Evolutionary conservation across 1,284 basidiomycete species (phyloP), one percentile per base, ranked within the genome.

Genomic region (Ganoderma sinense): DNA sequence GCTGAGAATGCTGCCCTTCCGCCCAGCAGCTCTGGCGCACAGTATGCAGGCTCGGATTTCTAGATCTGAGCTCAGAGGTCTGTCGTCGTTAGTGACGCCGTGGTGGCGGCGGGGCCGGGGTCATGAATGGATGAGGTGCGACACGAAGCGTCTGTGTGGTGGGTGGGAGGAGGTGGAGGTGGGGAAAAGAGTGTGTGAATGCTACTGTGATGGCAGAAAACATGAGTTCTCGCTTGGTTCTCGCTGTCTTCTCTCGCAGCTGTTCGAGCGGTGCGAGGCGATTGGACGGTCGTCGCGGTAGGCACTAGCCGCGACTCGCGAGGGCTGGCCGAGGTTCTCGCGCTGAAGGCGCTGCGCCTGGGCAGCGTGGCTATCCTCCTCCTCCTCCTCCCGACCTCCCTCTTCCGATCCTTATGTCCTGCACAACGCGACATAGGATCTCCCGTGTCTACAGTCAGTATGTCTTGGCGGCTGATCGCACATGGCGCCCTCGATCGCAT

Each of bases 311-410:
- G 68, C 55, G 69, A 73, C 48, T 26, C 23, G 72, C 72, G 69
- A 73, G 64, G 69, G 67, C 65, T 43, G 43, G 68, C 72, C 72
- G 72, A 71, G 68, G 55, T 73, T 73, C 72, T 65, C 72, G 72
- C 72, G 72, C 72, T 31, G 65, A 71, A 71, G 43, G 64, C 58
- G 62, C 66, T 23, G 33, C 45, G 31, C 48, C 62, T 43, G 65
- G 68, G 65, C 53, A 63, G 69, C 72, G 70, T 73, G 72, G 70
- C 70, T 70, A 71, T 67, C 67, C 66, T 68, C 72, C 68, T 60
- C 69, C 71, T 51, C 40, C 65, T 43, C 55, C 45, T 20, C 14
- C 23, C 7, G 33, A 33, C 23, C 45, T 23, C 31, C 62, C 31
- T 13, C 33, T 51, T 4, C 36, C 29, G 48, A 53, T 26, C 13